A percentile compares a stretch with the other conserved stretches of the same genome.
Evolutionary conservation across 345 rosid species (phyloP).

Genomic region (Linum trigynum): DNA sequence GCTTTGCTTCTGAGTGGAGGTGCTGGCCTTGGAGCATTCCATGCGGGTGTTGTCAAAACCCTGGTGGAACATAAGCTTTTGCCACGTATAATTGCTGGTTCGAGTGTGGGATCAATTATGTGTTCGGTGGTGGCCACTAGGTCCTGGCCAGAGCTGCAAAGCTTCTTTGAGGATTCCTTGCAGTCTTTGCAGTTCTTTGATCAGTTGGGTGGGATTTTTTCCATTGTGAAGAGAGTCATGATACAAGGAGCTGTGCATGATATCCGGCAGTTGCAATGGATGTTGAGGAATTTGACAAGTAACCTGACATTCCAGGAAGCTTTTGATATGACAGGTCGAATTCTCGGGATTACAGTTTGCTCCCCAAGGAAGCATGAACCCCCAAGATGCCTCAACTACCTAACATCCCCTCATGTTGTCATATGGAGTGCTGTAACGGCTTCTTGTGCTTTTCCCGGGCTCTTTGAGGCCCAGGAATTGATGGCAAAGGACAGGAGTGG

Average conservation of each 20-base stretch:
- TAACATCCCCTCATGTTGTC: conserved; percentile 95
- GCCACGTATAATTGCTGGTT: conserved; percentile 88
- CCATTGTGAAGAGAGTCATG: conserved; percentile 80
- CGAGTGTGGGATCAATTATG: conserved; percentile 96
- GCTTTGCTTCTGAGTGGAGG: conserved; percentile 97
- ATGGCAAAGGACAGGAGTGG: conserved; percentile 98
- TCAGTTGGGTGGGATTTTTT: conserved; percentile 79
- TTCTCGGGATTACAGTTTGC: conserved; percentile 93
- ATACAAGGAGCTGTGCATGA: conserved; percentile 88
- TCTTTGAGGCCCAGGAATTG: conserved; percentile 94
- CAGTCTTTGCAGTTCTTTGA: conserved; percentile 81
- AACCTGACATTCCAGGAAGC: conserved; percentile 99
- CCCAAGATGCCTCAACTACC: conserved; percentile 93
- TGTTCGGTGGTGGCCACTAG: conserved; percentile 77
- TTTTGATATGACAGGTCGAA: conserved; percentile 86
- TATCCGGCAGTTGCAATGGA: conserved; percentile 78
- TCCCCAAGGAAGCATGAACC: conserved; percentile 99
- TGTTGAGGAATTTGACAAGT: conserved; percentile 78
- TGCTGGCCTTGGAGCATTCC: conserved; percentile 94
- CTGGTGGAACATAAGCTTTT: conserved; percentile 82
- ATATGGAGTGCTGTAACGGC: conserved; percentile 99
- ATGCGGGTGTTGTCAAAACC: conserved; percentile 82
- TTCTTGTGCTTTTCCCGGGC: conserved; percentile 98
- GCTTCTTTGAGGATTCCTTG: conserved; percentile 78
- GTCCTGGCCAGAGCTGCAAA: conserved; percentile 96